phyloP scores from a whole-genome alignment of 495 filamentous ascomycete species.

The Podospora anserina region DNA sequence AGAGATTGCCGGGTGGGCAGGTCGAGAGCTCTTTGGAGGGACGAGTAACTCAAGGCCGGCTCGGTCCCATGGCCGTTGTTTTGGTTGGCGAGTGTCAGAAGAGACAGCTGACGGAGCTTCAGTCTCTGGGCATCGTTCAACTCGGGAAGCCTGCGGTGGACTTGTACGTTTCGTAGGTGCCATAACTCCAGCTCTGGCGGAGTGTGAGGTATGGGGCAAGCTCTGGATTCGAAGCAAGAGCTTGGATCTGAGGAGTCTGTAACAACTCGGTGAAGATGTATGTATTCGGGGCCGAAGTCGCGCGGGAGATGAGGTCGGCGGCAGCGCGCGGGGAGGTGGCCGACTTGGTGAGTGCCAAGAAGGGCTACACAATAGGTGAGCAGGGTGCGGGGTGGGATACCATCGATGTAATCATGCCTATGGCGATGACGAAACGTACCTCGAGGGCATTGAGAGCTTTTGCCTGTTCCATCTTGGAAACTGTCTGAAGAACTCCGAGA shows the following conservation, averaged over 20 bases:
- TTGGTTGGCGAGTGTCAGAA: constrained; percentile 64
- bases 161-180: constrained; percentile 74
- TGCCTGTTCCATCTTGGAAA: constrained; percentile 71
- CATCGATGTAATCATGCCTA: background rate
- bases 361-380: constrained; percentile 58
- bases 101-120: constrained; percentile 88
- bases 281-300: constrained; percentile 81
- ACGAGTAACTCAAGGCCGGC: constrained; percentile 61
- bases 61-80: constrained; percentile 44
- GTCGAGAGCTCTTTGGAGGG: constrained; percentile 63
- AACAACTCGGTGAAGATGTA: constrained; percentile 95
- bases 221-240: constrained; percentile 53
- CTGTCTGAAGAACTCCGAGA: constrained; percentile 7
- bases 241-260: constrained; percentile 74
- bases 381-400: constrained; percentile 9
- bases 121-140: constrained; percentile 69
- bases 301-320: constrained; percentile 80
- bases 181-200: constrained; percentile 90
- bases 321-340: constrained; percentile 79
- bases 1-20: constrained; percentile 67
- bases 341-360: constrained; percentile 80
- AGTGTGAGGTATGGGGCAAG: constrained; percentile 59
- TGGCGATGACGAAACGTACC: constrained; percentile 35
- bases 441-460: constrained; percentile 80
- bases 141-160: constrained; percentile 55